Conservation (phyloP, 805 yeast species). For the Zygosaccharomyces rouxii region DNA sequence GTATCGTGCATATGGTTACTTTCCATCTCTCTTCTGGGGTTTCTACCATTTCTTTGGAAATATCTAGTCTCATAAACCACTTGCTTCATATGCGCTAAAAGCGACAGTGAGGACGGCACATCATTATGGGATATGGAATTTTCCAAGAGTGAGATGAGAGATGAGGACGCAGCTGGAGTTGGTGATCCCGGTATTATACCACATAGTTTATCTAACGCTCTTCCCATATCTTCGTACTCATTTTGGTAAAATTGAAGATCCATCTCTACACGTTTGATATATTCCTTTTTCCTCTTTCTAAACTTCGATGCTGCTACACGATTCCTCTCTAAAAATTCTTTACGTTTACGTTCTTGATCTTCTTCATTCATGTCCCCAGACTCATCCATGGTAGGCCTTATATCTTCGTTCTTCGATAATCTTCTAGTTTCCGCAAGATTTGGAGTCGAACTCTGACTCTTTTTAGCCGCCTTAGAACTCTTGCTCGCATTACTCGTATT, state of each 20-base stretch:
- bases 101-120: slow-evolving; percentile 17
- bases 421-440: slow-evolving; percentile 4
- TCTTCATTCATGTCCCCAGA: slow-evolving; percentile 23
- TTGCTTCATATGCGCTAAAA: slow-evolving; percentile 24
- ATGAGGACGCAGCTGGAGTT: slow-evolving; percentile 8
- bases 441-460: slow-evolving; percentile 10
- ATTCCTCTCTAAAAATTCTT: slow-evolving; percentile 79
- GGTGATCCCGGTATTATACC: slow-evolving; percentile 18
- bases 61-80: slow-evolving; percentile 20
- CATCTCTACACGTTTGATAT: slow-evolving; percentile 74
- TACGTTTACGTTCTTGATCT: slow-evolving; percentile 65
- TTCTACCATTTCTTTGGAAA: slow-evolving; percentile 27
- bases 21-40: slow-evolving; percentile 23
- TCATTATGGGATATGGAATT: slow-evolving; percentile 25
- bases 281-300: slow-evolving; percentile 89
- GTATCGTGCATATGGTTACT: slow-evolving; percentile 9
- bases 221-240: slow-evolving; percentile 63
- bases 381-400: neutral
- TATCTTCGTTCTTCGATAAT: neutral
- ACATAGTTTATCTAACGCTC: slow-evolving; percentile 18
- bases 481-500: slow-evolving; percentile 8
- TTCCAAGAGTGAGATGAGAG: slow-evolving; percentile 21
- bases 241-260: slow-evolving; percentile 66
- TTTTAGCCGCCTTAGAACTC: slow-evolving; percentile 11
- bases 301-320: slow-evolving; percentile 94